A percentile compares a stretch with the other conserved stretches of the same genome.
Conservation (phyloP, 1,139 yeast species). For the Suhomyces maxii region DNA sequence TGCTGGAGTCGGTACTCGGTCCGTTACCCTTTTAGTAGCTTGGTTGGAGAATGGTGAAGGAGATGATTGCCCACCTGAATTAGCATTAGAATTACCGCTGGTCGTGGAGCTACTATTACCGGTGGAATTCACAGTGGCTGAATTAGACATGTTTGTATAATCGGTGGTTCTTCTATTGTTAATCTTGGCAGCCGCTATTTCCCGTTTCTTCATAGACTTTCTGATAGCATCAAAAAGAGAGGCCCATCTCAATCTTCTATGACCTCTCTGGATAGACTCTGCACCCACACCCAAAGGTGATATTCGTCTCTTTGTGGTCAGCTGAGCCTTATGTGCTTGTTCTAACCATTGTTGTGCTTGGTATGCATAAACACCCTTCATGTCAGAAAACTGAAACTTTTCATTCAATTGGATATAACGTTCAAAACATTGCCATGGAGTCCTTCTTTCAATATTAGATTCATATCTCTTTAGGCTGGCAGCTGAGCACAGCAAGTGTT, state of each 20-base stretch:
- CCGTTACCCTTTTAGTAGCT: conserved; percentile 25
- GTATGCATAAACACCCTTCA: conserved; percentile 83
- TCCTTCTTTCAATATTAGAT: conserved; percentile 88
- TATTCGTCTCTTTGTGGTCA: conserved; percentile 81
- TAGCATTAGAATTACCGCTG: neutral
- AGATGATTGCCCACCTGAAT: neutral
- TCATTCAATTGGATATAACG: conserved; percentile 92
- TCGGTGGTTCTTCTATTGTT: conserved; percentile 28
- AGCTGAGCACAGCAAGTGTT: conserved; percentile 65
- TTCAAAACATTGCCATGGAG: conserved; percentile 99
- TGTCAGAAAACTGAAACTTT: conserved; percentile 77
- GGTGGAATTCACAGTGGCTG: conserved; percentile 1
- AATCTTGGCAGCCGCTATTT: conserved; percentile 44
- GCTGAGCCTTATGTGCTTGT: conserved; percentile 85
- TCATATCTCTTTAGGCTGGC: conserved; percentile 62
- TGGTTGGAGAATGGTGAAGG: conserved; percentile 1
- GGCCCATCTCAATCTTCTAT: conserved; percentile 87
- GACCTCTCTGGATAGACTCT: conserved; percentile 92
- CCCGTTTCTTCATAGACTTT: conserved; percentile 86
- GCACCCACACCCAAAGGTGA: conserved; percentile 90
- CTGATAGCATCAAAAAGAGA: conserved; percentile 96
- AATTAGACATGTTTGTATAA: conserved; percentile 37
- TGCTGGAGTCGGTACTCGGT: conserved; percentile 68
- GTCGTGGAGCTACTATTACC: conserved; percentile 5
- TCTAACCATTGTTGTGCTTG: conserved; percentile 91